Percentiles rank a stretch among this genome's conserved stretches.
phyloP scores from a whole-genome alignment of 2,329 filamentous ascomycete species.

The Cladobotryum protrusum region DNA sequence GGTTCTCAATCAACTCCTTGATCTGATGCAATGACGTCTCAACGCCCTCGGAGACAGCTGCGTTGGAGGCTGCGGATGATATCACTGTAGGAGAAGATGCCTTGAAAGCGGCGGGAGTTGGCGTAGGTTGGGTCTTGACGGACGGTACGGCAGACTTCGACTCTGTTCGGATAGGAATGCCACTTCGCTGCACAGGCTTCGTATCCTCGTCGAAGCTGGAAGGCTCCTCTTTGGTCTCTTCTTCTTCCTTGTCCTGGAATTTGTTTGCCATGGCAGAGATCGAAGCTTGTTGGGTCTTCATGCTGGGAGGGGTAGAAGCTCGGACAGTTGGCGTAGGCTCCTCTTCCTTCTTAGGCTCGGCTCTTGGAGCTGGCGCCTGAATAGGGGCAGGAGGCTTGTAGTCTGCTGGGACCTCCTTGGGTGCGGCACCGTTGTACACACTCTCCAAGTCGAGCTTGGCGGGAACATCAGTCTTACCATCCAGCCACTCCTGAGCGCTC shows the following conservation, averaged over 20 bases:
- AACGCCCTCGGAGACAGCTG: slow-evolving; percentile 33
- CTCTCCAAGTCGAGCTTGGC: slow-evolving; percentile 92
- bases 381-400: slow-evolving; percentile 51
- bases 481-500: slow-evolving; percentile 75
- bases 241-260: slow-evolving; percentile 72
- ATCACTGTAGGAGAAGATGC: slow-evolving; percentile 28
- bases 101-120: slow-evolving; percentile 19
- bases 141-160: slow-evolving; percentile 36
- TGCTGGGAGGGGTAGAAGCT: slow-evolving; percentile 53
- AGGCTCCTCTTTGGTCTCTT: slow-evolving; percentile 58
- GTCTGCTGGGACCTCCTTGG: slow-evolving; percentile 68
- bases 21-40: slow-evolving; percentile 68
- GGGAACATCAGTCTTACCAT: slow-evolving; percentile 75
- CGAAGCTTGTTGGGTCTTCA: slow-evolving; percentile 81
- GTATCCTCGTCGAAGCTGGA: slow-evolving; percentile 84
- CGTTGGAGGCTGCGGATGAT: slow-evolving; percentile 22
- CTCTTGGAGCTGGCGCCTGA: slow-evolving; percentile 39
- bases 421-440: slow-evolving; percentile 76
- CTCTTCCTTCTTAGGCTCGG: slow-evolving; percentile 33
- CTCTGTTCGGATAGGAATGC: slow-evolving; percentile 32
- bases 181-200: slow-evolving; percentile 62
- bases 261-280: slow-evolving; percentile 81
- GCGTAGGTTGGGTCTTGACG: slow-evolving; percentile 19
- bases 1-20: slow-evolving; percentile 67
- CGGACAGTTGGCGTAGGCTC: slow-evolving; percentile 43